A percentile compares a stretch with the other conserved stretches of the same genome.
These are phyloP conservation scores for Yarrowia deformans DNA, from an alignment of 805 yeast genomes.

Conservation along the genomic window DNA sequence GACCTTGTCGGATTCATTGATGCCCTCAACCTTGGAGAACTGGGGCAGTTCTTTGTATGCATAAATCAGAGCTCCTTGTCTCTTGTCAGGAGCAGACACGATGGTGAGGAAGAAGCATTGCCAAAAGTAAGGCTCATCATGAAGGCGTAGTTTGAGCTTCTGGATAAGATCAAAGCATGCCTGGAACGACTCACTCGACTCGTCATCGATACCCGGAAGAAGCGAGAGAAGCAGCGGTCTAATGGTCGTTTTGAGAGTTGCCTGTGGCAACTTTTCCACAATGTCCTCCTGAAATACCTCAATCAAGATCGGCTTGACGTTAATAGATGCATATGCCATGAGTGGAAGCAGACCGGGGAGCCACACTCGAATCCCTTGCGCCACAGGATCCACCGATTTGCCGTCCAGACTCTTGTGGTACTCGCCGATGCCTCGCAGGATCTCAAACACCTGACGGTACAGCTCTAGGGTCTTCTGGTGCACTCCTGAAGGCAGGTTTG, in stretches of 20 bases:
- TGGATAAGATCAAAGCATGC: slow-evolving; percentile 68
- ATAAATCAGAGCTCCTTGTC: slow-evolving; percentile 87
- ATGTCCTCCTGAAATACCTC: slow-evolving; percentile 65
- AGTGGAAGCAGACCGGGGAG: slow-evolving; percentile 91
- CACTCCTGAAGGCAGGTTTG: slow-evolving; percentile 91
- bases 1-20: slow-evolving; percentile 29
- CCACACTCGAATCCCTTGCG: slow-evolving; percentile 60
- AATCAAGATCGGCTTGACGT: slow-evolving; percentile 80
- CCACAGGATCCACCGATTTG: slow-evolving; percentile 24
- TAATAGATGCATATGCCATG: slow-evolving; percentile 86
- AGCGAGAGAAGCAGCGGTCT: slow-evolving; percentile 77
- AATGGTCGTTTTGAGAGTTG: slow-evolving; percentile 60
- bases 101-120: slow-evolving; percentile 75
- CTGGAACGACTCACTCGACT: slow-evolving; percentile 80
- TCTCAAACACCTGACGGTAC: slow-evolving; percentile 72
- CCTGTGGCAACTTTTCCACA: slow-evolving; percentile 58
- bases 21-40: slow-evolving; percentile 48
- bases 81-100: slow-evolving; percentile 77
- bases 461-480: slow-evolving; percentile 86
- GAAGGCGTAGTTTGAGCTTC: slow-evolving; percentile 60
- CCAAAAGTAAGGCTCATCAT: slow-evolving; percentile 84
- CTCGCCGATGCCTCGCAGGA: slow-evolving; percentile 61
- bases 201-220: slow-evolving; percentile 91
- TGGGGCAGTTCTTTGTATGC: slow-evolving; percentile 69
- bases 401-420: slow-evolving; percentile 54